A percentile compares a stretch with the other conserved stretches of the same genome.
These are phyloP conservation scores for Xylaria sp. DNA, from an alignment of 2,329 filamentous ascomycete species.

Conservation along the genomic window DNA sequence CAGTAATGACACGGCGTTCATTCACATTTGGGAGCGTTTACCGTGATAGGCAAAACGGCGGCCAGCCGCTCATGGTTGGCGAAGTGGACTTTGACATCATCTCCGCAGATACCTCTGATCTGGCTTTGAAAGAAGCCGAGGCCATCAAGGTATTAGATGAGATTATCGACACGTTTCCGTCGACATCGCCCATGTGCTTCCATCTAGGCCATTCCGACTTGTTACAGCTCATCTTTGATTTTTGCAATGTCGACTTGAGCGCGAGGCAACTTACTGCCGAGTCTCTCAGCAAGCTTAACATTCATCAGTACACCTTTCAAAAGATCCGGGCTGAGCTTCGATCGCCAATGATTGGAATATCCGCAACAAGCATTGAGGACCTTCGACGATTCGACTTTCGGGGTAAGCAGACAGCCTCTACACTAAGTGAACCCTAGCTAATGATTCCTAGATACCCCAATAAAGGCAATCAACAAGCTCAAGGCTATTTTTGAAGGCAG, in stretches of 20 bases:
- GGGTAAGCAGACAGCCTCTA: constrained; percentile 48
- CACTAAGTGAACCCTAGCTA: constrained; percentile 9
- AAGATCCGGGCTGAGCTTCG: constrained; percentile 82
- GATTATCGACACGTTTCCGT: constrained; percentile 78
- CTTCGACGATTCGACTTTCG: constrained; percentile 89
- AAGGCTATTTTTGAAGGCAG: constrained; percentile 64
- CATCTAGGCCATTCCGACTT: constrained; percentile 88
- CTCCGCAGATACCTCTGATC: constrained; percentile 77
- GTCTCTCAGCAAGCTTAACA: constrained; percentile 82
- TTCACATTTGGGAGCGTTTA: constrained; percentile 90
- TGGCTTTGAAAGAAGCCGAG: constrained; percentile 90
- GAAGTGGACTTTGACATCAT: constrained; percentile 97
- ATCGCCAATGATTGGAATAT: constrained; percentile 77
- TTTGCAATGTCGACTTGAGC: constrained; percentile 74
- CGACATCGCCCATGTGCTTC: constrained; percentile 79
- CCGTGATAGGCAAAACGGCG: constrained; percentile 75
- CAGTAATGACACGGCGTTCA: constrained; percentile 69
- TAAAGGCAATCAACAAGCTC: constrained; percentile 59
- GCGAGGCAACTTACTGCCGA: constrained; percentile 77
- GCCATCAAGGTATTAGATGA: constrained; percentile 94
- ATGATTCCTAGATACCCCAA: constrained; percentile 50
- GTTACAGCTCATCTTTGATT: constrained; percentile 85
- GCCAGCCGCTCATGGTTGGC: constrained; percentile 79
- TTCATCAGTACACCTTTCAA: constrained; percentile 77
- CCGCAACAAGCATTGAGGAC: constrained; percentile 88